A percentile compares a stretch with the other conserved stretches of the same genome.
These are phyloP conservation scores for Gossypioides kirkii DNA, from an alignment of 345 rosid genomes.

Conservation along the genomic window DNA sequence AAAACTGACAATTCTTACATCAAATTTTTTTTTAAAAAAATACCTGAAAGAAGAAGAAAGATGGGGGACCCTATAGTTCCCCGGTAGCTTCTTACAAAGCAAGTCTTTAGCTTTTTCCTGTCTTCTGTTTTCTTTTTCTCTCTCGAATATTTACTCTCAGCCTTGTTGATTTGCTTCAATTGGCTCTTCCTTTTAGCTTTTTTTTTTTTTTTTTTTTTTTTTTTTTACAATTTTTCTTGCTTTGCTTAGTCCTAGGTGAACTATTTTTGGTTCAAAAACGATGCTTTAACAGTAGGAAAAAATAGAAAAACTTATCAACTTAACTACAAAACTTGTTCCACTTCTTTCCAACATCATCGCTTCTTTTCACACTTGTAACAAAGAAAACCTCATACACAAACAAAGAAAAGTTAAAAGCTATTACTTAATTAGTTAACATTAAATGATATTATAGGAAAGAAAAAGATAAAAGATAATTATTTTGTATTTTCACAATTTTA, in stretches of 20 bases:
- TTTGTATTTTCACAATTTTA: background rate
- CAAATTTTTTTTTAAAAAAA: too few species aligned
- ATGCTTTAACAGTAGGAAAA: background rate
- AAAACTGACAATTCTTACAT: too few species aligned
- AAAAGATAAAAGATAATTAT: background rate
- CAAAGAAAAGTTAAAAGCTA: background rate
- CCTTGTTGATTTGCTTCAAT: conserved; percentile 22
- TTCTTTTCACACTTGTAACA: conserved; percentile 22
- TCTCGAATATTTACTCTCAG: conserved; percentile 9
- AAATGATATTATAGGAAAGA: background rate
- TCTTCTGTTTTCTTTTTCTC: background rate
- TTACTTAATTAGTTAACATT: background rate
- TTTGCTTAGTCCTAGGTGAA: too few species aligned
- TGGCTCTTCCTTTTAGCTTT: conserved; percentile 12
- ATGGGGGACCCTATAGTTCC: conserved; percentile 17
- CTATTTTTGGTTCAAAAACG: background rate
- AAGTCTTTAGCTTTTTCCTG: conserved; percentile 9
- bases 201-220: too few species aligned
- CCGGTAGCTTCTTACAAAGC: conserved; percentile 33
- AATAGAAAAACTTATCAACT: background rate
- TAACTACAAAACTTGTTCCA: conserved; percentile 7
- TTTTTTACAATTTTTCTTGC: background rate
- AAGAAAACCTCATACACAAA: background rate
- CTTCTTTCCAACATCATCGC: conserved; percentile 13
- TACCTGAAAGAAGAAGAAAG: background rate